phyloP scores from a whole-genome alignment of 192 early-diverging fungal genomes.

The Rhizophlyctis rosea region DNA sequence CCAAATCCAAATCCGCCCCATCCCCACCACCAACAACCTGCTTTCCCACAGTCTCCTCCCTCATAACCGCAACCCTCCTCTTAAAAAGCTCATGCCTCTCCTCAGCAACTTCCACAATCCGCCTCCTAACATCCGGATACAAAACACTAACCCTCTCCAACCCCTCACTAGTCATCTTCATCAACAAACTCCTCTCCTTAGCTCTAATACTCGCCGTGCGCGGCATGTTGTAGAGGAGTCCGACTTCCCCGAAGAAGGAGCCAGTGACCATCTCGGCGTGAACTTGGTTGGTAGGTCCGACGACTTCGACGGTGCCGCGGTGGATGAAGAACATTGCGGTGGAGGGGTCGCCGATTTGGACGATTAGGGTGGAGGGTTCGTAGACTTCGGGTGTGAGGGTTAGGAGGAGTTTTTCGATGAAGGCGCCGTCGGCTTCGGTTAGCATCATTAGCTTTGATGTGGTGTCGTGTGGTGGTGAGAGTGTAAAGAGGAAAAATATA shows the following conservation, averaged over 20 bases:
- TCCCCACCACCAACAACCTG: neutral
- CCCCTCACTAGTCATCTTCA: constrained; percentile 41
- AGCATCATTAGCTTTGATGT: constrained; percentile 38
- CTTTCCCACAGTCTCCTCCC: neutral
- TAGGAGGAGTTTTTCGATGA: constrained; percentile 35
- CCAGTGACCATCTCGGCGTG: constrained; percentile 48
- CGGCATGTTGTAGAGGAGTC: constrained; percentile 44
- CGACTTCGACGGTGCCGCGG: constrained; percentile 39
- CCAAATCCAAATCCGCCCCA: constrained; percentile 44
- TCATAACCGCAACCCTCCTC: neutral
- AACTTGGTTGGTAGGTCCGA: constrained; percentile 28
- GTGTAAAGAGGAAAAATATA: constrained; percentile 14
- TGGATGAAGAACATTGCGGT: constrained; percentile 47
- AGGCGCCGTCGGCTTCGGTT: constrained; percentile 26
- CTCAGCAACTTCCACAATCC: constrained; percentile 38
- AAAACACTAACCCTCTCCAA: constrained; percentile 26
- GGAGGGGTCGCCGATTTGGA: constrained; percentile 40
- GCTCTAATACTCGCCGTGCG: constrained; percentile 43
- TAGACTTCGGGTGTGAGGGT: constrained; percentile 29
- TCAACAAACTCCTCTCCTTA: constrained; percentile 42
- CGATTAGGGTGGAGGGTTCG: constrained; percentile 23
- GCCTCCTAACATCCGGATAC: constrained; percentile 40
- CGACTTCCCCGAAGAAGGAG: constrained; percentile 55
- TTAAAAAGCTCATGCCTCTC: constrained; percentile 39
- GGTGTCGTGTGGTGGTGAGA: constrained; percentile 6